A percentile compares a stretch with the other conserved stretches of the same genome.
These are phyloP conservation scores for Xylaria sp. DNA, from an alignment of 2,329 filamentous ascomycete species.

Conservation along the genomic window DNA sequence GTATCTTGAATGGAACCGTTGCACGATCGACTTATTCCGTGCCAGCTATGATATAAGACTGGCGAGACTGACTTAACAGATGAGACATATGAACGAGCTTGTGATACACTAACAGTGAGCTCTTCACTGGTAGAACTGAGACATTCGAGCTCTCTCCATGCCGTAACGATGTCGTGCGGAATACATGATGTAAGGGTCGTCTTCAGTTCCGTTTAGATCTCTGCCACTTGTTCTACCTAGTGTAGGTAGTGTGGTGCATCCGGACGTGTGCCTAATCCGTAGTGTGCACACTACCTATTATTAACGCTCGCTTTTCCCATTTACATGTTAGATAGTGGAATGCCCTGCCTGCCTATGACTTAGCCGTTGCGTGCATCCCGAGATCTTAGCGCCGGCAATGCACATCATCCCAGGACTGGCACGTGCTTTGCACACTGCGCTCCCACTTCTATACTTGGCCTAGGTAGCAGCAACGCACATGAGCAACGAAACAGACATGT, in stretches of 20 bases:
- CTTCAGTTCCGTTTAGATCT: not conserved
- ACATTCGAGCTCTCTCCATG: not conserved
- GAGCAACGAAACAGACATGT: not conserved
- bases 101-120: too few species aligned
- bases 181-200: not conserved
- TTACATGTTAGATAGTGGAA: slow-evolving; percentile 1
- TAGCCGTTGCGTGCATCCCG: slow-evolving; percentile 10
- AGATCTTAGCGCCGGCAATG: slow-evolving; percentile 22
- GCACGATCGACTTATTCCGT: too few species aligned
- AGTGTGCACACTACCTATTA: not conserved
- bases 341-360: not conserved
- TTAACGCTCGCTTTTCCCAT: not conserved
- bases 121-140: not conserved
- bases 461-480: not conserved
- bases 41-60: too few species aligned
- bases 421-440: slow-evolving; percentile 12
- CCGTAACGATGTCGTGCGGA: not conserved
- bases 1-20: too few species aligned
- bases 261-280: too few species aligned
- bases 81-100: too few species aligned
- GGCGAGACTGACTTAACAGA: too few species aligned
- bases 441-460: not conserved
- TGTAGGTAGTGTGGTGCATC: not conserved
- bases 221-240: not conserved
- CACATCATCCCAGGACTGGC: slow-evolving; percentile 17